These are phyloP conservation scores for Phytophthora crassamura DNA, from an alignment of 352 stramenopile species.

Conservation along the genomic window DNA sequence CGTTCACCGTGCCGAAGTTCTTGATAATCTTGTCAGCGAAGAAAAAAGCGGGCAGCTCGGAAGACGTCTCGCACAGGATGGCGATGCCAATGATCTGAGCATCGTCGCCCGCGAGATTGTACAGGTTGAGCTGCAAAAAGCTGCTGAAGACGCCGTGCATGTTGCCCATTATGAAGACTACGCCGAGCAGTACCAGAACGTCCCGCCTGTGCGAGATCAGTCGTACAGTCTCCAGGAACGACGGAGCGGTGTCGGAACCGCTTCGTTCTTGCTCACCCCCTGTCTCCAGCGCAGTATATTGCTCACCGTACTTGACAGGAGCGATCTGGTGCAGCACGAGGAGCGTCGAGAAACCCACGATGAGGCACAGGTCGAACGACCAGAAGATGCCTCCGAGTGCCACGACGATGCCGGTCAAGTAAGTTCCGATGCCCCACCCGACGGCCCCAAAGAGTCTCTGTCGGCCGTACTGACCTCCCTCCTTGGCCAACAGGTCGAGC, in stretches of 20 bases:
- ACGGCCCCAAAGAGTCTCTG: slow-evolving; percentile 77
- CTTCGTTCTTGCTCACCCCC: slow-evolving; percentile 1
- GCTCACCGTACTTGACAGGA: slow-evolving; percentile 40
- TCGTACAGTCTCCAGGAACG: slow-evolving; percentile 44
- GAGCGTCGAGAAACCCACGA: slow-evolving; percentile 53
- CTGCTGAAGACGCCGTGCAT: slow-evolving; percentile 79
- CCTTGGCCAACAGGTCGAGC: slow-evolving; percentile 59
- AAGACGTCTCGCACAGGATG: slow-evolving; percentile 78
- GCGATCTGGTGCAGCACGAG: slow-evolving; percentile 62
- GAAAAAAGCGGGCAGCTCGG: slow-evolving; percentile 82
- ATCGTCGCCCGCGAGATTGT: slow-evolving; percentile 75
- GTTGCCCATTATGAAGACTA: slow-evolving; percentile 78
- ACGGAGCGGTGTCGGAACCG: slow-evolving; percentile 22
- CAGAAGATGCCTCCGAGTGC: slow-evolving; percentile 59
- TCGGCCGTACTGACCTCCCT: slow-evolving; percentile 77
- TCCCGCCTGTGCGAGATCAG: slow-evolving; percentile 52
- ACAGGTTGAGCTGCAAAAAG: slow-evolving; percentile 81
- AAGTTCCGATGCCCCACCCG: slow-evolving; percentile 63
- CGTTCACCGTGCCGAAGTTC: slow-evolving; percentile 67
- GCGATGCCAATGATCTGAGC: slow-evolving; percentile 75
- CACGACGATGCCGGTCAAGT: slow-evolving; percentile 65
- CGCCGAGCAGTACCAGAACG: slow-evolving; percentile 63
- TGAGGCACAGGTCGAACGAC: slow-evolving; percentile 67
- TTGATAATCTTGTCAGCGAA: slow-evolving; percentile 75
- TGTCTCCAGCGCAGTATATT: slow-evolving; percentile 19